phyloP scores from a whole-genome alignment of 2,329 filamentous ascomycete genomes.

The Fusarium dimerum region DNA sequence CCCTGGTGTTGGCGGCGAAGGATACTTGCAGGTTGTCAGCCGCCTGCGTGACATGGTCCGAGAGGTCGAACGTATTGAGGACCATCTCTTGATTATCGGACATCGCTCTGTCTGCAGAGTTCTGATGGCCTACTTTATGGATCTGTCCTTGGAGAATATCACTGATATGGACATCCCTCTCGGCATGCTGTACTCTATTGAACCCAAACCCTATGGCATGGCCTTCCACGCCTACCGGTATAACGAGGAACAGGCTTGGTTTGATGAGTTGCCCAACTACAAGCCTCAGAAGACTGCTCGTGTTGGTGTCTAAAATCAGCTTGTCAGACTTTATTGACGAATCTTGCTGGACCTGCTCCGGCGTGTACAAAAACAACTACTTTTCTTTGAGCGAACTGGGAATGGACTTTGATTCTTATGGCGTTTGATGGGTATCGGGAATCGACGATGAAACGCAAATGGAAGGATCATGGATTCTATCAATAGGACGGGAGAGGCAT shows the following conservation, averaged over 20 bases:
- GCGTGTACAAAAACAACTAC: constrained; percentile 24
- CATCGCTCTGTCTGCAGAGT: constrained; percentile 92
- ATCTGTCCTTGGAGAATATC: constrained; percentile 85
- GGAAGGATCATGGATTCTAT: constrained; percentile 27
- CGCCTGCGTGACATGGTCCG: constrained; percentile 93
- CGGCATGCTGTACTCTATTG: constrained; percentile 90
- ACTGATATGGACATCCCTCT: constrained; percentile 92
- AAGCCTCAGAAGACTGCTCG: constrained; percentile 60
- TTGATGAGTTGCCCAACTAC: constrained; percentile 84
- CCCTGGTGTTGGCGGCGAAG: constrained; percentile 91
- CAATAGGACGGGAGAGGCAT: constrained; percentile 30
- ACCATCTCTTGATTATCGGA: constrained; percentile 89
- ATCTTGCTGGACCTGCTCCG: constrained; percentile 8
- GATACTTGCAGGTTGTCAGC: constrained; percentile 96
- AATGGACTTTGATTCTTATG: constrained; percentile 3
- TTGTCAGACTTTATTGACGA: not conserved
- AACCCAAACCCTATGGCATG: constrained; percentile 96
- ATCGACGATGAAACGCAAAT: constrained; percentile 25
- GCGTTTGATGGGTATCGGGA: constrained; percentile 23
- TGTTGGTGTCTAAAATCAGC: constrained; percentile 29
- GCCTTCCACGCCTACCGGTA: constrained; percentile 96
- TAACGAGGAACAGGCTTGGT: constrained; percentile 75
- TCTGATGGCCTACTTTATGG: constrained; percentile 94
- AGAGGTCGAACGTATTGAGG: constrained; percentile 95
- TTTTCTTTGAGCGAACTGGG: not conserved